Evolutionary conservation across 176 grass and related monocot genomes (phyloP).

Genomic region (Typha latifolia): DNA sequence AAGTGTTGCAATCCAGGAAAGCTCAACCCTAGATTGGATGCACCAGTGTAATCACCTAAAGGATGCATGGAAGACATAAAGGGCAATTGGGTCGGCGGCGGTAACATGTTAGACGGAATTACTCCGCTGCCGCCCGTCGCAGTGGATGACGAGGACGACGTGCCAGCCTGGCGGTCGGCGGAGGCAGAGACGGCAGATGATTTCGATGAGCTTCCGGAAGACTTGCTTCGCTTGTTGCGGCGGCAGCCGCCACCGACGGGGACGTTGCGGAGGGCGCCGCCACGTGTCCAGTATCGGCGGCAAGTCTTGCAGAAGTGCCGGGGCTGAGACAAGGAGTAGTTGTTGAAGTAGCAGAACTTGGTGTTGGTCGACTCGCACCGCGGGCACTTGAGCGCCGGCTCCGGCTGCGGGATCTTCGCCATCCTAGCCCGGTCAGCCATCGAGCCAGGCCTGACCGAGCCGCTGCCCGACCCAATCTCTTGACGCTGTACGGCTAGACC

Average conservation of each 20-base stretch:
- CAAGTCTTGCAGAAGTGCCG: slow-evolving; percentile 99
- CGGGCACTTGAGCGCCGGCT: slow-evolving; percentile 75
- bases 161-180: slow-evolving; percentile 21
- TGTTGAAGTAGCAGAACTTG: slow-evolving; percentile 99
- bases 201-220: slow-evolving; percentile 27
- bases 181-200: background rate
- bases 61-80: slow-evolving; percentile 34
- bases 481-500: slow-evolving; percentile 14
- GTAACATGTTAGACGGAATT: slow-evolving; percentile 25
- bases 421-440: slow-evolving; percentile 76
- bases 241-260: slow-evolving; percentile 87
- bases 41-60: slow-evolving; percentile 16
- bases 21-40: slow-evolving; percentile 42
- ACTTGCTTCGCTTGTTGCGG: slow-evolving; percentile 82
- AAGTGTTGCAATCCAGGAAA: slow-evolving; percentile 32
- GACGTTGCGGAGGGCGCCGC: slow-evolving; percentile 87
- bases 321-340: slow-evolving; percentile 99
- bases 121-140: slow-evolving; percentile 32
- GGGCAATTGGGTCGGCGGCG: slow-evolving; percentile 27
- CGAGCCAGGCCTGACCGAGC: slow-evolving; percentile 27
- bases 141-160: slow-evolving; percentile 62
- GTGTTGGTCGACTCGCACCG: slow-evolving; percentile 96
- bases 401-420: slow-evolving; percentile 69
- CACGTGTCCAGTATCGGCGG: slow-evolving; percentile 98
- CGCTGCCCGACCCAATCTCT: slow-evolving; percentile 4